Evolutionary conservation across 2,329 filamentous ascomycete species (phyloP).

Genomic region (Clarireedia homoeocarpa): DNA sequence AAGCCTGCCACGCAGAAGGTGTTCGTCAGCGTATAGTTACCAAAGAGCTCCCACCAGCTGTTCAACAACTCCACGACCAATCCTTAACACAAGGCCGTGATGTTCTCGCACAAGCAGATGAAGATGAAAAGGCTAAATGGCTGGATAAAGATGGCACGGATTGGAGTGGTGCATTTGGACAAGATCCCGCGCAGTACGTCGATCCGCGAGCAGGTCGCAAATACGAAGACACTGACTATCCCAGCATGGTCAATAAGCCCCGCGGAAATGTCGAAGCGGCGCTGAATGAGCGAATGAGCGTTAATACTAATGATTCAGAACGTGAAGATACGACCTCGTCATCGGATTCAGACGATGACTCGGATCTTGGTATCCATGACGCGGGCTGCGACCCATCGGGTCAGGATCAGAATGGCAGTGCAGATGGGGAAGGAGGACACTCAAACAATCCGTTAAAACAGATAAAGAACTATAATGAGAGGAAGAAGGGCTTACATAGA

Average conservation of each 20-base stretch:
- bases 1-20: constrained; percentile 82
- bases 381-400: constrained; percentile 25
- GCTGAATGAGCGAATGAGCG: constrained; percentile 26
- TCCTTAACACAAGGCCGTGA: constrained; percentile 75
- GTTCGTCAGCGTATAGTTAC: constrained; percentile 65
- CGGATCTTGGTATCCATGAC: constrained; percentile 53
- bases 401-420: neutral
- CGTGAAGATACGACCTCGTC: constrained; percentile 10
- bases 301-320: constrained; percentile 8
- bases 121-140: constrained; percentile 71
- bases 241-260: constrained; percentile 6
- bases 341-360: constrained; percentile 25
- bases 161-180: constrained; percentile 79
- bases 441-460: constrained; percentile 46
- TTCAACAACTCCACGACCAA: constrained; percentile 72
- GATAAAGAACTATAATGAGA: constrained; percentile 55
- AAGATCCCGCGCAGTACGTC: constrained; percentile 51
- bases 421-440: constrained; percentile 4
- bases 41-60: constrained; percentile 62
- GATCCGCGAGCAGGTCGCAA: constrained; percentile 7
- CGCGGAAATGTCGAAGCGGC: neutral
- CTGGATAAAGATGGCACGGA: constrained; percentile 72
- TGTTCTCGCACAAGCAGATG: constrained; percentile 63
- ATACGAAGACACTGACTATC: constrained; percentile 11
- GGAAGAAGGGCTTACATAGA: constrained; percentile 69